These are phyloP conservation scores for Ustilaginoidea virens DNA, from an alignment of 2,329 filamentous ascomycete species.

Conservation along the genomic window DNA sequence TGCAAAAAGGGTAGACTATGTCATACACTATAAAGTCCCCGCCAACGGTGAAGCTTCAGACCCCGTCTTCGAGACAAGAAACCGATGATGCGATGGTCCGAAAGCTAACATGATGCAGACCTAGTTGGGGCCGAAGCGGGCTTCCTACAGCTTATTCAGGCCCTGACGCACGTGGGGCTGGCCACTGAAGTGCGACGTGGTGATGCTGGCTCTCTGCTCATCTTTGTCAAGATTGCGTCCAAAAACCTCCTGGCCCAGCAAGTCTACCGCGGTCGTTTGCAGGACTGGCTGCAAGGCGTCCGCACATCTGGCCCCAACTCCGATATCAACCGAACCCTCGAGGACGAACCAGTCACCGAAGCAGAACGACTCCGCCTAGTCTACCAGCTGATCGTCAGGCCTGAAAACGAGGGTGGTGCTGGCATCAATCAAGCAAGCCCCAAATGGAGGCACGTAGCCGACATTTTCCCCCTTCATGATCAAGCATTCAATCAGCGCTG, in stretches of 20 bases:
- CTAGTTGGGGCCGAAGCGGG: conserved; percentile 53
- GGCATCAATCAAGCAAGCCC: conserved; percentile 56
- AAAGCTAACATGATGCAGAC: conserved; percentile 34
- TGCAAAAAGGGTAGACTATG: conserved; percentile 60
- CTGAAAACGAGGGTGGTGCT: conserved; percentile 60
- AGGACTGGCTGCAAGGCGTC: conserved; percentile 88
- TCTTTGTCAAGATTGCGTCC: conserved; percentile 72
- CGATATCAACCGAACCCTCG: conserved; percentile 52
- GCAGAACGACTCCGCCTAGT: conserved; percentile 79
- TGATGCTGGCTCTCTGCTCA: conserved; percentile 55
- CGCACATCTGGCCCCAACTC: conserved; percentile 61
- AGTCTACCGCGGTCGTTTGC: conserved; percentile 73
- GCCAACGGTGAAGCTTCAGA: conserved; percentile 51
- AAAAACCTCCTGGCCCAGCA: conserved; percentile 60
- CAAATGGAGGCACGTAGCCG: conserved; percentile 57
- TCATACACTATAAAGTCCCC: conserved; percentile 64
- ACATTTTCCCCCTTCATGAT: conserved; percentile 69
- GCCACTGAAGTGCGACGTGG: conserved; percentile 77
- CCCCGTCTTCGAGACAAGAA: no score
- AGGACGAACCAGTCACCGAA: conserved; percentile 65
- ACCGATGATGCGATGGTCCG: no score
- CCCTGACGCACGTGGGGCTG: conserved; percentile 65
- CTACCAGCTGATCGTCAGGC: conserved; percentile 68
- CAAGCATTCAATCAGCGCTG: conserved; percentile 59
- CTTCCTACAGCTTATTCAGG: conserved; percentile 64